Evolutionary conservation across 768 basidiomycete species (phyloP).

Genomic region (Gelatoporia subvermispora): DNA sequence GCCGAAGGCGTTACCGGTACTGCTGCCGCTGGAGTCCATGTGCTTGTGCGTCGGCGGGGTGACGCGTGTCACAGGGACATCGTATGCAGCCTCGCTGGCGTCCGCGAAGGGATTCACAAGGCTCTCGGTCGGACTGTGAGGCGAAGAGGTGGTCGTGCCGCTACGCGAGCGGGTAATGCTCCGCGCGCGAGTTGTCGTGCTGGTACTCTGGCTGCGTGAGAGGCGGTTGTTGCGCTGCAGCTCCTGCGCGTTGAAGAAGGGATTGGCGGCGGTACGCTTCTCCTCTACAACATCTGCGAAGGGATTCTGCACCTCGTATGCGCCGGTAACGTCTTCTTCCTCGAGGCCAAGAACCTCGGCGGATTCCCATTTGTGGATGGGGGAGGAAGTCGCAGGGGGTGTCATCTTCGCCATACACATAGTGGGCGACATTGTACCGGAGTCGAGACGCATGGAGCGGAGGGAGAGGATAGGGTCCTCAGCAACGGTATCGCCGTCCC

Average conservation of each 20-base stretch:
- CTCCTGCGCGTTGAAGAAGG: slow-evolving; percentile 38
- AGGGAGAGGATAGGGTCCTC: slow-evolving; percentile 48
- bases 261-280: slow-evolving; percentile 39
- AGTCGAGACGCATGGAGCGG: slow-evolving; percentile 34
- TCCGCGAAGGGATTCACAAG: slow-evolving; percentile 38
- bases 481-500: slow-evolving; percentile 44
- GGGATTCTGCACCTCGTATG: slow-evolving; percentile 27
- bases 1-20: slow-evolving; percentile 23
- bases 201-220: slow-evolving; percentile 23
- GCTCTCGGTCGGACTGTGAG: too few species aligned
- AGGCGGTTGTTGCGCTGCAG: slow-evolving; percentile 11
- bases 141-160: not conserved
- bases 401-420: slow-evolving; percentile 54
- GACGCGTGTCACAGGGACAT: slow-evolving; percentile 14
- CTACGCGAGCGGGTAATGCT: slow-evolving; percentile 12
- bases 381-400: slow-evolving; percentile 47
- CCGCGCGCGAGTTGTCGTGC: slow-evolving; percentile 10
- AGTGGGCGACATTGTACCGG: slow-evolving; percentile 47
- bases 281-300: slow-evolving; percentile 27
- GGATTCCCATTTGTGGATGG: slow-evolving; percentile 61
- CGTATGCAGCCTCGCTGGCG: slow-evolving; percentile 5
- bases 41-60: slow-evolving; percentile 24
- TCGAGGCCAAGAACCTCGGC: slow-evolving; percentile 56
- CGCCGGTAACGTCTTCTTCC: slow-evolving; percentile 20
- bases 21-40: slow-evolving; percentile 33